phyloP scores from a whole-genome alignment of 2,329 filamentous ascomycete species.

The Parastagonospora nodorum region DNA sequence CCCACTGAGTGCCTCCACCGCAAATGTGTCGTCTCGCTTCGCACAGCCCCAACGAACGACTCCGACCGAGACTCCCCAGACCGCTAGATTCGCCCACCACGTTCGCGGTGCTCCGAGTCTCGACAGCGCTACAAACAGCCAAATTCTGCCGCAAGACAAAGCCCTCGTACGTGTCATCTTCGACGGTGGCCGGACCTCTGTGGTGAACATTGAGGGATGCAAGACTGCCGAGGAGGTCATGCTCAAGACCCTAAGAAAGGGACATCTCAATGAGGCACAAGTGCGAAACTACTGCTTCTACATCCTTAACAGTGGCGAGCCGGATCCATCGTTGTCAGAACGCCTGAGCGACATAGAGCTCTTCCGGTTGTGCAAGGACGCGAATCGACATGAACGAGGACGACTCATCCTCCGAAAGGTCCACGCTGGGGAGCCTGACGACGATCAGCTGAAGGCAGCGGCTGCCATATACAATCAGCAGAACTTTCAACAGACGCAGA shows the following conservation, averaged over 20 bases:
- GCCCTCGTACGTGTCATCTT: slow-evolving; percentile 93
- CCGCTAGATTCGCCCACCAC: slow-evolving; percentile 69
- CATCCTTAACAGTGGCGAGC: slow-evolving; percentile 82
- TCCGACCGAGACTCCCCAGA: slow-evolving; percentile 66
- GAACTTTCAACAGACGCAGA: slow-evolving; percentile 70
- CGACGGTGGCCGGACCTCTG: slow-evolving; percentile 87
- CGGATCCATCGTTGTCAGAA: slow-evolving; percentile 79
- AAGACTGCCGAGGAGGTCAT: slow-evolving; percentile 92
- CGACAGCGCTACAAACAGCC: slow-evolving; percentile 77
- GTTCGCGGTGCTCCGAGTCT: slow-evolving; percentile 81
- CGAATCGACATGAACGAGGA: slow-evolving; percentile 82
- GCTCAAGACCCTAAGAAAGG: slow-evolving; percentile 84
- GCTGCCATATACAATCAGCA: slow-evolving; percentile 90
- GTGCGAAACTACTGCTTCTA: slow-evolving; percentile 97
- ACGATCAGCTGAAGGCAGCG: slow-evolving; percentile 83
- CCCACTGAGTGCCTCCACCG: slow-evolving; percentile 59
- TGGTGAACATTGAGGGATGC: slow-evolving; percentile 90
- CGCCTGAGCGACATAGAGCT: slow-evolving; percentile 85
- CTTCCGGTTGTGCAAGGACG: slow-evolving; percentile 87
- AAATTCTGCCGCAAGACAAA: slow-evolving; percentile 81
- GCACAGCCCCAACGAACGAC: slow-evolving; percentile 51
- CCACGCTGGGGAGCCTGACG: slow-evolving; percentile 87
- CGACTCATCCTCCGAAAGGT: slow-evolving; percentile 90
- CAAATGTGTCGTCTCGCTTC: slow-evolving; percentile 52
- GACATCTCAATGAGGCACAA: slow-evolving; percentile 85